Conservation (phyloP, 495 filamentous ascomycete species). For the Penicillium fimorum region DNA sequence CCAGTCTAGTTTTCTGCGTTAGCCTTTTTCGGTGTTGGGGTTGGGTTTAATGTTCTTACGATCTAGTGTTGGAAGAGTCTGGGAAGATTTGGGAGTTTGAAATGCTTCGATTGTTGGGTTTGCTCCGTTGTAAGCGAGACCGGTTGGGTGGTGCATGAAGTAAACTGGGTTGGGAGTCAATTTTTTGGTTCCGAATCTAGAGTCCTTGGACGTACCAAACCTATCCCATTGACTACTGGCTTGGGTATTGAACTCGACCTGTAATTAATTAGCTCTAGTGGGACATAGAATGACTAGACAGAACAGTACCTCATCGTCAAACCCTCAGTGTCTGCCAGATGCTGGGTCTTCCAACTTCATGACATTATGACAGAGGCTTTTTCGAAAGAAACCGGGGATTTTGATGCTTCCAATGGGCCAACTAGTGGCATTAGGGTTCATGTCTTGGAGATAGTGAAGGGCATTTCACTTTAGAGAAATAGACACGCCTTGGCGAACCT, state of each 20-base stretch:
- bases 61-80: constrained; percentile 26
- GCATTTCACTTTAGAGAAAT: constrained; percentile 57
- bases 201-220: constrained; percentile 27
- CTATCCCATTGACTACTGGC: constrained; percentile 43
- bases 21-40: not conserved
- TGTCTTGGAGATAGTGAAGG: not conserved
- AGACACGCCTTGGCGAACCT: constrained; percentile 53
- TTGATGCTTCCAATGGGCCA: constrained; percentile 47
- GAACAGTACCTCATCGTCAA: constrained; percentile 40
- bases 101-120: constrained; percentile 19
- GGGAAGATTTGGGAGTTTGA: not conserved
- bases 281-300: too few relatives aligned
- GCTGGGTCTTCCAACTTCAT: constrained; percentile 42
- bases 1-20: constrained; percentile 26
- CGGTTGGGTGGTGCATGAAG: constrained; percentile 44
- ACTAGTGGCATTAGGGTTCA: constrained; percentile 13
- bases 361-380: constrained; percentile 50
- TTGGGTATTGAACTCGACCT: constrained; percentile 53
- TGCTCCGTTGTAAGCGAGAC: constrained; percentile 54
- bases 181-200: not conserved
- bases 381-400: constrained; percentile 51
- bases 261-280: not conserved
- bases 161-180: constrained; percentile 17
- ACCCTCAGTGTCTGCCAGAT: constrained; percentile 25
- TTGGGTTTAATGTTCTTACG: constrained; percentile 1